phyloP scores from a whole-genome alignment of 305 asterid genomes.

The Fraxinus floribunda region DNA sequence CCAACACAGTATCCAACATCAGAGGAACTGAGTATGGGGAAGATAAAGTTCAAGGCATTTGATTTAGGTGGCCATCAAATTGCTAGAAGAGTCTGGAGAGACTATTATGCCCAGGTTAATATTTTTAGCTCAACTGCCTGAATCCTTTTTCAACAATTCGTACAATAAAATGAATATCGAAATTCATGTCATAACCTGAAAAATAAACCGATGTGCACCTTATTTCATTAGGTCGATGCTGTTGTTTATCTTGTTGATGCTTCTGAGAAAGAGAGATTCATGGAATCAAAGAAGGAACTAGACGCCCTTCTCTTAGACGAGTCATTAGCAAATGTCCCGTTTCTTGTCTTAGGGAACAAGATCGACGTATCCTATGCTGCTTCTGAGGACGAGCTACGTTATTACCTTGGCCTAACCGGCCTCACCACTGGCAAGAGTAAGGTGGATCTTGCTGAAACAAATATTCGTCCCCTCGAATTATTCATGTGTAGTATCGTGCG shows the following conservation, averaged over 20 bases:
- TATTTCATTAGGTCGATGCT: slow-evolving; percentile 41
- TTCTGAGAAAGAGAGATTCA: slow-evolving; percentile 44
- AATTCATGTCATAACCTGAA: neutral
- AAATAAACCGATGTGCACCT: neutral
- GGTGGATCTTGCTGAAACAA: slow-evolving; percentile 20
- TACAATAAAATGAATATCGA: neutral
- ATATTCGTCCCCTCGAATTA: slow-evolving; percentile 44
- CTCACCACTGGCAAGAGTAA: slow-evolving; percentile 50
- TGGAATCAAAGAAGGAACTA: slow-evolving; percentile 51
- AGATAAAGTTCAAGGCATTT: slow-evolving; percentile 48
- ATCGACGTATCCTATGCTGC: slow-evolving; percentile 43
- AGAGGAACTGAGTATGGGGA: slow-evolving; percentile 54
- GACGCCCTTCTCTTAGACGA: slow-evolving; percentile 49
- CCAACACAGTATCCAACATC: slow-evolving; percentile 57
- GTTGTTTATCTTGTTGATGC: slow-evolving; percentile 54
- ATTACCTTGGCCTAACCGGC: slow-evolving; percentile 42
- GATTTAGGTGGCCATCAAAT: slow-evolving; percentile 60
- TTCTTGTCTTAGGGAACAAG: slow-evolving; percentile 53
- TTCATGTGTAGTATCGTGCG: slow-evolving; percentile 63
- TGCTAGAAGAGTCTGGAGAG: slow-evolving; percentile 59
- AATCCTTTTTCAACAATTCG: neutral
- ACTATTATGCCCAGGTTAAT: slow-evolving; percentile 52
- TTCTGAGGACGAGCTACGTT: slow-evolving; percentile 47
- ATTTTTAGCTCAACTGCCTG: neutral
- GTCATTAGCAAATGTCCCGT: slow-evolving; percentile 40